Base-by-base conservation (phyloP, 441 rosid genomes). In the Jatropha podagrica region DNA sequence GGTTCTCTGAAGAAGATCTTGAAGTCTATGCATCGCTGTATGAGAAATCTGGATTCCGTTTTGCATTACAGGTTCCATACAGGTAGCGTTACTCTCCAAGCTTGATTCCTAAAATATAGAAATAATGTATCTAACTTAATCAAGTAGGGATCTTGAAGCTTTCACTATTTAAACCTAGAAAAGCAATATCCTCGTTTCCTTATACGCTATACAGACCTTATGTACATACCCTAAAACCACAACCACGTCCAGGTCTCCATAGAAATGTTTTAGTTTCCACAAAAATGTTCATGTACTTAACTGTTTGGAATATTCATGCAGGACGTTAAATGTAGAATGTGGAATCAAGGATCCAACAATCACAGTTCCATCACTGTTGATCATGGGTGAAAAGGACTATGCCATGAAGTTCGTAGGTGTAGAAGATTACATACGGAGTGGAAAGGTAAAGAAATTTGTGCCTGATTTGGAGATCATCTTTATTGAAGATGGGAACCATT, bases 1-100 rank as follows among this genome's bases (percentile, higher is more conserved):
- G 87, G 86, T 81, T 86, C 74, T 68, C 84, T 0, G 84, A 84
- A 58, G 82, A 83, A 37, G 90, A 86, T 71, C 86, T 86, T 17
- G 65, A 80, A 58, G 75, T 60, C 18, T 86, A 86, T 73, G 85
- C 90, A 32, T 71, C 83, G 10, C 62, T 81, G 9, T 83, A 86
- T 13, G 86, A 86, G 67, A 86, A 84, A 7, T 85, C 83, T 0
- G 88, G 88, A 48, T 85, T 85, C 46, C 65, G 74, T 15, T 69
- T 72, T 15, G 75, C 90, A 26, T 44, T 86, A 63, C 81, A 62
- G 74, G 83, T 85, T 69, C 86, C 85, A 2, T 85, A 85, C 70
- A 83, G 85, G 86, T 84, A 77, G 63, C 55, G 7, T 38, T 0
- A 8, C n/a, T n/a, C 32, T 61, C 17, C 62, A 58, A 61, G 14